Evolutionary conservation across 441 rosid species (phyloP).

Genomic region (Metrosideros polymorpha): DNA sequence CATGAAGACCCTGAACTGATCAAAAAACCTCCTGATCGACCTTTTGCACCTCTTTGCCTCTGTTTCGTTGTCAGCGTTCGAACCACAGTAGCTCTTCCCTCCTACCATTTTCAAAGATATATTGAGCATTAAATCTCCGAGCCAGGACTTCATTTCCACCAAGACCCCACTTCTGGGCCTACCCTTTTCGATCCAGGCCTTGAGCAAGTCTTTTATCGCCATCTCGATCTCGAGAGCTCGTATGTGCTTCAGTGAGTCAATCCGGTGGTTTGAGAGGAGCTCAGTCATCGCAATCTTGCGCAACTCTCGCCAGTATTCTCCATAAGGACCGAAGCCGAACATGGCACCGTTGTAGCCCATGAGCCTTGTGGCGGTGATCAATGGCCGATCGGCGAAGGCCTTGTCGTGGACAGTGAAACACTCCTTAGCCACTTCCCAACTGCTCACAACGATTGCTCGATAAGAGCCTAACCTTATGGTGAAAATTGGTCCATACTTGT

Average conservation of each 20-base stretch:
- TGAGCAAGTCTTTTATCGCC: neutral
- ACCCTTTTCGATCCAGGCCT: neutral
- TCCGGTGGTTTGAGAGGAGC: neutral
- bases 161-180: neutral
- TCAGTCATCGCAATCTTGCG: neutral
- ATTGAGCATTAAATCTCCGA: slow-evolving; percentile 11
- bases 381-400: neutral
- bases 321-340: neutral
- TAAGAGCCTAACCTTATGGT: neutral
- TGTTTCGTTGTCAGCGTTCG: neutral
- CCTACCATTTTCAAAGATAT: slow-evolving; percentile 1
- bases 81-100: slow-evolving; percentile 2
- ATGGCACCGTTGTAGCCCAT: neutral
- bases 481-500: neutral
- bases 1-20: slow-evolving; percentile 4
- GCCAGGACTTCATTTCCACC: slow-evolving; percentile 13
- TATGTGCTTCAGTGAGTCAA: neutral
- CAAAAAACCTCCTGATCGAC: neutral
- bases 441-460: neutral
- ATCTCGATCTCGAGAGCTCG: neutral
- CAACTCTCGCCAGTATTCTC: neutral
- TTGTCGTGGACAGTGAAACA: neutral
- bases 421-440: neutral
- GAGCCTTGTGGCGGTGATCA: neutral
- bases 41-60: neutral